Evolutionary conservation across 106 monocot genomes (phyloP).

Genomic region (Ottelia alismoides): DNA sequence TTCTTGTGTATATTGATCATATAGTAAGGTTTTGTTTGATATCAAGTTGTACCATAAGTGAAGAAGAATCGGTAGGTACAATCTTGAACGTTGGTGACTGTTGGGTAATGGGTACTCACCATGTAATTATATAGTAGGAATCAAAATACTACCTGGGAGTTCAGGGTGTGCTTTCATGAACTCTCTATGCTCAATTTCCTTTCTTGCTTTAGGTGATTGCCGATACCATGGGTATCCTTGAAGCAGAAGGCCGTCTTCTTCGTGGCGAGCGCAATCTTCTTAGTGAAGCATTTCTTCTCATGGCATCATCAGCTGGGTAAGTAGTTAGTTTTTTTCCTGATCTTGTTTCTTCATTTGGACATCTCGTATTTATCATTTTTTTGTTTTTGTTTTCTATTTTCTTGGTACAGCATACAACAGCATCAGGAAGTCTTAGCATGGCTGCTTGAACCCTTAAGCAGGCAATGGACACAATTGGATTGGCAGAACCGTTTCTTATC

Average conservation of each 20-base stretch:
- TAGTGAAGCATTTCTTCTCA: conserved; percentile 95
- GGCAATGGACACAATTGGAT: conserved; percentile 74
- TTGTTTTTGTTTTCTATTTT: conserved; percentile 6
- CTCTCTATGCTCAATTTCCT: too few species aligned
- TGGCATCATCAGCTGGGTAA: conserved; percentile 92
- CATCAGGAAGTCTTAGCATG: conserved; percentile 91
- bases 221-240: conserved; percentile 84
- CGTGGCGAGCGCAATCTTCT: conserved; percentile 95
- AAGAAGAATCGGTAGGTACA: too few species aligned
- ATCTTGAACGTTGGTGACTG: too few species aligned
- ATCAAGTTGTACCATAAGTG: too few species aligned
- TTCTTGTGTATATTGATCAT: too few species aligned
- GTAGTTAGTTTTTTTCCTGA: background rate
- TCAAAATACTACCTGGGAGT: too few species aligned
- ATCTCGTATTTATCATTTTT: too few species aligned
- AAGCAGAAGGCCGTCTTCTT: conserved; percentile 65
- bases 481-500: conserved; percentile 90
- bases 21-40: too few species aligned
- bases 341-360: background rate
- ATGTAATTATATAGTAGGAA: too few species aligned
- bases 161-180: too few species aligned
- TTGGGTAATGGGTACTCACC: too few species aligned
- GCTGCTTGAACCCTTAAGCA: conserved; percentile 87
- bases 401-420: conserved; percentile 59
- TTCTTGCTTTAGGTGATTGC: conserved; percentile 85